A percentile compares a stretch with the other conserved stretches of the same genome.
These are phyloP conservation scores for Thelonectria olida DNA, from an alignment of 2,329 filamentous ascomycete genomes.

Conservation along the genomic window DNA sequence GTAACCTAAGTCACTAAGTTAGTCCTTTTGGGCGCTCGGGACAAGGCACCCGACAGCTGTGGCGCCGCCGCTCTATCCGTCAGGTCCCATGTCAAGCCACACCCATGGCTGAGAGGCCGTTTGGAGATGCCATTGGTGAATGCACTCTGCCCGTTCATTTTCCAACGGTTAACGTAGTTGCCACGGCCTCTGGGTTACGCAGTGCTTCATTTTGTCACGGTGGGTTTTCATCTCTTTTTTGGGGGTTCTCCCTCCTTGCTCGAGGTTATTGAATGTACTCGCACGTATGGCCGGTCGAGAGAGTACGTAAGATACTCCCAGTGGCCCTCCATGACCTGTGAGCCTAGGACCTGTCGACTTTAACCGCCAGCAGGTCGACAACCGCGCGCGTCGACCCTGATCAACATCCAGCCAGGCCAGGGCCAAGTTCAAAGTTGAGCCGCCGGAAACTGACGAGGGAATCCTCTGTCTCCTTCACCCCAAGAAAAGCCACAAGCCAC, in stretches of 20 bases:
- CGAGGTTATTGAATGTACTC: too few relatives aligned
- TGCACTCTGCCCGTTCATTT: background rate
- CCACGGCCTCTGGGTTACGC: background rate
- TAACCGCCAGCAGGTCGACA: too few relatives aligned
- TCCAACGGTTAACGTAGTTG: background rate
- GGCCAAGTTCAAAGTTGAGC: background rate
- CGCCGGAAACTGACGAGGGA: background rate
- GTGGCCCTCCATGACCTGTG: too few relatives aligned
- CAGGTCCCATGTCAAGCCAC: background rate
- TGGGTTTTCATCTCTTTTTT: slow-evolving; percentile 6
- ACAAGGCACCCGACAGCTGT: background rate
- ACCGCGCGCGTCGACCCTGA: background rate
- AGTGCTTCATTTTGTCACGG: slow-evolving; percentile 1
- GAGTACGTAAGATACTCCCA: too few relatives aligned
- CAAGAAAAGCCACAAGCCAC: background rate
- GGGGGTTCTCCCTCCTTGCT: too few relatives aligned
- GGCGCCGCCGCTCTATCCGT: background rate
- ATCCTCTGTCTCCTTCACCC: background rate
- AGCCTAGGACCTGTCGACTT: too few relatives aligned
- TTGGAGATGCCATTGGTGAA: background rate
- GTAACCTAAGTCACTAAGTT: too few relatives aligned
- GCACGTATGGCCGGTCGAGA: too few relatives aligned
- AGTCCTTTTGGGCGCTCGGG: slow-evolving; percentile 16
- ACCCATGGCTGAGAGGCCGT: background rate
- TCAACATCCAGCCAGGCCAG: background rate